Conservation (phyloP, 2,329 filamentous ascomycete genomes). For the Cladophialophora immunda region DNA sequence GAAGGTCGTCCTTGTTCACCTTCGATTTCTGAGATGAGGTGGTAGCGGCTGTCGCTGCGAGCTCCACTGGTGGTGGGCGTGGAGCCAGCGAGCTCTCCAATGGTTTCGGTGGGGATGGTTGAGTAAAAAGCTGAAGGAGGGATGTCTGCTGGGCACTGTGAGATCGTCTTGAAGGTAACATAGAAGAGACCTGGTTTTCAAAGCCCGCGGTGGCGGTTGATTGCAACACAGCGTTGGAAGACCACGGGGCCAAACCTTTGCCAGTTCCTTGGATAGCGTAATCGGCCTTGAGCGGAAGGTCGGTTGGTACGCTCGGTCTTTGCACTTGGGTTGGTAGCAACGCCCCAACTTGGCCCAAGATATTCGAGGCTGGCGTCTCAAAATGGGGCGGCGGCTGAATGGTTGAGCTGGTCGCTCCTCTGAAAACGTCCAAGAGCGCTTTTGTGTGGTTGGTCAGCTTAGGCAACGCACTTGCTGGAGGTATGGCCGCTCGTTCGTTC, state of each 20-base stretch:
- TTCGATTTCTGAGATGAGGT: slow-evolving; percentile 37
- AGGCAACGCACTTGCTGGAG: slow-evolving; percentile 66
- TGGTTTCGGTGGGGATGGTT: slow-evolving; percentile 37
- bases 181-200: slow-evolving; percentile 10
- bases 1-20: slow-evolving; percentile 30
- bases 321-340: slow-evolving; percentile 4
- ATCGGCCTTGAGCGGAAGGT: neutral
- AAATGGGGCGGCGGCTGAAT: slow-evolving; percentile 28
- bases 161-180: slow-evolving; percentile 13
- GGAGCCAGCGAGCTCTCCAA: neutral
- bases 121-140: slow-evolving; percentile 34
- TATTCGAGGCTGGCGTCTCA: slow-evolving; percentile 29
- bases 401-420: slow-evolving; percentile 38
- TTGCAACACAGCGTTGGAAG: neutral
- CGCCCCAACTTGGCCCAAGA: slow-evolving; percentile 40
- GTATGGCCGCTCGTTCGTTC: slow-evolving; percentile 56
- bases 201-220: neutral
- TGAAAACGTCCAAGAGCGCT: slow-evolving; percentile 68
- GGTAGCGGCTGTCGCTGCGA: slow-evolving; percentile 53
- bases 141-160: slow-evolving; percentile 23
- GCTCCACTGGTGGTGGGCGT: slow-evolving; percentile 49
- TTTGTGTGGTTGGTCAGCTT: slow-evolving; percentile 66
- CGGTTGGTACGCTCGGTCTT: slow-evolving; percentile 33
- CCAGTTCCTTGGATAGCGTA: slow-evolving; percentile 9
- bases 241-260: slow-evolving; percentile 24